Evolutionary conservation across 441 rosid genomes (phyloP), one percentile per base, ranked within the genome.

Genomic region (Brassica balearica): DNA sequence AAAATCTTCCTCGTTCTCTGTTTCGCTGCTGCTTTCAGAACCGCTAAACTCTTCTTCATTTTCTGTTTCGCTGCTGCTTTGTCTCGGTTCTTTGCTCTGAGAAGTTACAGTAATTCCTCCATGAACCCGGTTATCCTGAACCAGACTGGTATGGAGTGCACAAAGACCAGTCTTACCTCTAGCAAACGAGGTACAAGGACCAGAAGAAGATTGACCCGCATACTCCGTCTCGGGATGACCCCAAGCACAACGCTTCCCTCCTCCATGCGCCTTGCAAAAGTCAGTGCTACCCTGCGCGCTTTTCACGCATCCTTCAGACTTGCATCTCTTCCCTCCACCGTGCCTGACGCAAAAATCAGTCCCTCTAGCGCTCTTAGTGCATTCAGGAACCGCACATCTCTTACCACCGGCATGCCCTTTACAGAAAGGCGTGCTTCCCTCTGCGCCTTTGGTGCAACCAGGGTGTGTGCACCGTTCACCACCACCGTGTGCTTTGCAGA

Each of bases 191-290:
- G 81, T 89, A 74, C 99, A 95, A 38, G 97, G 93, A 74, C 87
- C 90, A 46, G 82, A 68, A 34, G 85, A 73, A 27, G 80, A 72
- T 27, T 87, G 88, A 74, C 75, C 73, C 3, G 88, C 92, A 34
- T 87, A 81, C 82, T 88, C 96, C 6, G 96, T 90, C 60, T 92
- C 92, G 23, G 90, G 92, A 77, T 88, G 96, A 23, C 95, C 98
- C 99, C 99, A 96, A 1, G 92, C 86, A 82, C 97, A 96, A 73
- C 97, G 86, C 83, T 90, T 96, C 56, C 99, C 99, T 70, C 99
- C 99, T 72, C 99, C 98, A 72, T 96, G 99, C n/a, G 99, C 98
- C 86, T 96, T 93, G 89, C 99, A 96, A 78, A 89, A 93, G 82
- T 96, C 96, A 0, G 98, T 96, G 82, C 99, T 90, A 6, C 99